Percentiles rank a stretch among this genome's conserved stretches.
These are phyloP conservation scores for Dictyostelium purpureum DNA, from an alignment of 78 protist genomes.

Conservation along the genomic window DNA sequence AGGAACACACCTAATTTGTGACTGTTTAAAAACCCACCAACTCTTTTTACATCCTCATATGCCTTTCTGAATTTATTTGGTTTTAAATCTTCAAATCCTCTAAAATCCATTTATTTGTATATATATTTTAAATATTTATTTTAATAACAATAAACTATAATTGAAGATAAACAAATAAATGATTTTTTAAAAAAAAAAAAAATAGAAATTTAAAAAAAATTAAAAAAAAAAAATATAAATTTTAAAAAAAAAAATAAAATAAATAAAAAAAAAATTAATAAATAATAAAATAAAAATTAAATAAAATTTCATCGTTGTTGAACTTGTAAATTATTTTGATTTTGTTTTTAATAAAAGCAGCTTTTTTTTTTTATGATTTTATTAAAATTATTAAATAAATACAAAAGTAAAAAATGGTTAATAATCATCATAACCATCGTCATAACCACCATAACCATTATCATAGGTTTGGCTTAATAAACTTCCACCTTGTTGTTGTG, in stretches of 20 bases:
- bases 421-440: slow-evolving; percentile 14
- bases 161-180: too few species aligned
- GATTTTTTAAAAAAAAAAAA: not conserved
- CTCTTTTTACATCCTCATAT: not conserved
- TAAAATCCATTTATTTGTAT: not conserved
- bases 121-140: not conserved
- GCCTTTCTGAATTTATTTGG: not conserved
- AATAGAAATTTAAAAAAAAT: not conserved
- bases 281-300: not conserved
- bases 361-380: not conserved
- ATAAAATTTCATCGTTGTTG: not conserved
- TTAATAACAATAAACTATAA: too few species aligned
- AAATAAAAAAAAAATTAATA: not conserved
- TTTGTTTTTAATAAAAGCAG: too few species aligned
- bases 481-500: not conserved
- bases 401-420: not conserved
- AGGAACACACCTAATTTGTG: slow-evolving; percentile 16
- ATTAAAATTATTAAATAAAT: not conserved
- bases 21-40: not conserved
- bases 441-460: not conserved
- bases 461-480: slow-evolving; percentile 2
- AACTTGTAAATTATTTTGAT: not conserved
- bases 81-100: not conserved
- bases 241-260: too few species aligned
- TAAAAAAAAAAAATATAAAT: not conserved